phyloP scores from a whole-genome alignment of 140 eudicot species.

The Artemisia princeps region DNA sequence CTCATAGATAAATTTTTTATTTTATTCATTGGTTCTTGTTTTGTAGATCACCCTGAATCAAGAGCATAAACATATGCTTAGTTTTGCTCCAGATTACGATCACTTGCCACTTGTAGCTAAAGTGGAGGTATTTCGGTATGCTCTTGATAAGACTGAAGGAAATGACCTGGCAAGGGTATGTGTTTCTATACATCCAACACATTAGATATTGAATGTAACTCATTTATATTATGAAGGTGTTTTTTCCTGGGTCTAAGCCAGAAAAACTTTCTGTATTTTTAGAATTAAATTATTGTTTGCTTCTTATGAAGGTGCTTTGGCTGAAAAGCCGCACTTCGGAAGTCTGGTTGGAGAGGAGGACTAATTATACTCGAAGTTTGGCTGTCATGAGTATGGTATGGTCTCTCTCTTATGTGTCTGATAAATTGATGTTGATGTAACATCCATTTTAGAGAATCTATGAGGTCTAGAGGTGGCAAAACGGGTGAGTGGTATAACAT shows the following conservation, averaged over 20 bases:
- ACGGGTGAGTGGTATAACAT: too few species aligned
- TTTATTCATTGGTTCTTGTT: conserved; percentile 15
- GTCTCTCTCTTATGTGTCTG: conserved; percentile 3
- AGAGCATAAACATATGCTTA: conserved; percentile 84
- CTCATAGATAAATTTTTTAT: background rate
- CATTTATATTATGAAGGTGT: too few species aligned
- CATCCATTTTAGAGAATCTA: too few species aligned
- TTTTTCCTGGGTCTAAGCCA: background rate
- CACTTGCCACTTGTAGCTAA: conserved; percentile 90
- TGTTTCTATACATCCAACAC: conserved; percentile 5
- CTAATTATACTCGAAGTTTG: conserved; percentile 92
- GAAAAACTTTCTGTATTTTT: background rate
- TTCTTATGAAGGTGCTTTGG: conserved; percentile 70
- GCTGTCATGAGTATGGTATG: conserved; percentile 99
- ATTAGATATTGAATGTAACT: background rate
- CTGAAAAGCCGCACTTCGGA: conserved; percentile 95
- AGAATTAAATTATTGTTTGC: background rate
- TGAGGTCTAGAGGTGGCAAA: too few species aligned
- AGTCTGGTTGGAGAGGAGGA: conserved; percentile 92
- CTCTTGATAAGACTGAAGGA: conserved; percentile 88
- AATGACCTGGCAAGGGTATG: conserved; percentile 84
- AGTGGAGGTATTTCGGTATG: conserved; percentile 89
- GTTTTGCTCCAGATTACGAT: conserved; percentile 92
- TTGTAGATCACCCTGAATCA: conserved; percentile 76
- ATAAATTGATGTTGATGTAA: background rate